These are phyloP conservation scores for Gynochthodes officinalis DNA, from an alignment of 257 asterid genomes.

Conservation along the genomic window DNA sequence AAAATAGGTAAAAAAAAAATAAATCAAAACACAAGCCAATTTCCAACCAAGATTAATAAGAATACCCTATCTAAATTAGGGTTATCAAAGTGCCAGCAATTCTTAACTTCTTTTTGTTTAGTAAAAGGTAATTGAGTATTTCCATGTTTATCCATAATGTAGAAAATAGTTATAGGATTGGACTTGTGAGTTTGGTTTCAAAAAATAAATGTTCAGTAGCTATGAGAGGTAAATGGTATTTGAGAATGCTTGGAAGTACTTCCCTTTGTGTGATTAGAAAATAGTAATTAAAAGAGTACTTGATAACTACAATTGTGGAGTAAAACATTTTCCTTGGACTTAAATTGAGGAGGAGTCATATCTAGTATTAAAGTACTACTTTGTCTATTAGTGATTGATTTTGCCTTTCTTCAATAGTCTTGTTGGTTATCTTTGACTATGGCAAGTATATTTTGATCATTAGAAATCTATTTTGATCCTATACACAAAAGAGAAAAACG, in stretches of 20 bases:
- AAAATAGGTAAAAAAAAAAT: too few relatives aligned
- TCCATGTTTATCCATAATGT: neutral
- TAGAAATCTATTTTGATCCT: slow-evolving; percentile 62
- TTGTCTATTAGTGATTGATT: neutral
- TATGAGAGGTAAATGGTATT: neutral
- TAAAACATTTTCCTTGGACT: neutral
- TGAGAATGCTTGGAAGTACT: neutral
- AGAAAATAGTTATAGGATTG: neutral
- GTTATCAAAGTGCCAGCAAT: too few relatives aligned
- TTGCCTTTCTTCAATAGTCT: slow-evolving; percentile 9
- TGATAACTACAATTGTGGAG: neutral
- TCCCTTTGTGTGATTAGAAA: neutral
- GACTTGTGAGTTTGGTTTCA: neutral
- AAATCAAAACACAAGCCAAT: too few relatives aligned
- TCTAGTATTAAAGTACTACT: neutral
- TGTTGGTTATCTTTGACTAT: slow-evolving; percentile 60
- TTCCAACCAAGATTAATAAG: too few relatives aligned
- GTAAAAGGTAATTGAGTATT: neutral
- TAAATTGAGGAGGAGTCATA: neutral
- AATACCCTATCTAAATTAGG: too few relatives aligned
- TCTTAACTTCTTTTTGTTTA: neutral
- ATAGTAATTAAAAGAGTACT: neutral
- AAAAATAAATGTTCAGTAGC: neutral
- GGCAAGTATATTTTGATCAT: slow-evolving; percentile 82
- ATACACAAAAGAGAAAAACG: slow-evolving; percentile 76